Evolutionary conservation across 257 asterid genomes (phyloP).

Genomic region (Echium plantagineum): DNA sequence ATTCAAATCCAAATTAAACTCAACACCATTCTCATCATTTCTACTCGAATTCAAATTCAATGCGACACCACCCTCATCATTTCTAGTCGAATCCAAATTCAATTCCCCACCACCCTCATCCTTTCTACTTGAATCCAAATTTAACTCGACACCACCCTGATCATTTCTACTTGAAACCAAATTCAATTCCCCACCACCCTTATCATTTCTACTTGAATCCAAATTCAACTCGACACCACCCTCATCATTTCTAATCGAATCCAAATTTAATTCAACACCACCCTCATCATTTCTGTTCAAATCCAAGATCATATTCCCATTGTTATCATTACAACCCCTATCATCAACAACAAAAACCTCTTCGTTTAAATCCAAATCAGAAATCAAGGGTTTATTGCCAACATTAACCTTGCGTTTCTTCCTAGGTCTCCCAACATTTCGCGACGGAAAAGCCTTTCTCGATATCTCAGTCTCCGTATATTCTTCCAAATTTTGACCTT

Average conservation of each 20-base stretch:
- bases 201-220: constrained; percentile 12
- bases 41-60: too few relatives aligned
- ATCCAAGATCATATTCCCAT: not conserved
- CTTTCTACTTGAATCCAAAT: constrained; percentile 29
- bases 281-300: not conserved
- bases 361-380: too few relatives aligned
- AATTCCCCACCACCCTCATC: constrained; percentile 20
- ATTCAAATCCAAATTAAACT: constrained; percentile 25
- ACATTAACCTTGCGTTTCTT: not conserved
- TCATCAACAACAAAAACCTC: too few relatives aligned
- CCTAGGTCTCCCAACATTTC: not conserved
- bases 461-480: not conserved
- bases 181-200: too few relatives aligned
- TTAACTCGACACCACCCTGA: too few relatives aligned
- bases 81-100: not conserved
- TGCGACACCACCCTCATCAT: too few relatives aligned
- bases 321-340: too few relatives aligned
- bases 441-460: not conserved
- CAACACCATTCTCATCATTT: constrained; percentile 6
- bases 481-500: not conserved
- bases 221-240: constrained; percentile 30
- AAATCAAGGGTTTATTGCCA: not conserved
- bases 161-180: not conserved
- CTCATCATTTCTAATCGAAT: constrained; percentile 36
- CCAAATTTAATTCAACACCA: too few relatives aligned